Base-by-base conservation (phyloP, 805 yeast genomes). In the Barnettozyma wickerhamii region DNA sequence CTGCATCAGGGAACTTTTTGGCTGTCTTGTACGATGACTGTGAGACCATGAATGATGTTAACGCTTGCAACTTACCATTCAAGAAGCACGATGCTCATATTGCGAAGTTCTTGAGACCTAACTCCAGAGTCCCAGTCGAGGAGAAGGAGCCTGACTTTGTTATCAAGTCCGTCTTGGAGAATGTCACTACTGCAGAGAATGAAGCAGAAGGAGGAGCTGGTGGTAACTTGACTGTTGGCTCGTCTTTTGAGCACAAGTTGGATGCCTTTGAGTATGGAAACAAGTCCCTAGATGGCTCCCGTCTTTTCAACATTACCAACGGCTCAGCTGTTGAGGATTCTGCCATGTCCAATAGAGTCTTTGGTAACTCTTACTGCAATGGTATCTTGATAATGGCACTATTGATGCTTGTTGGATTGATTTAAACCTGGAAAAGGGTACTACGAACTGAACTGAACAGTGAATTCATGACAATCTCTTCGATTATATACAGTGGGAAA, bases 41-140 rank as follows among this genome's bases (percentile, higher is more conserved):
- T 56, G 62, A 66, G 23, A 49, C 65, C 20, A 56, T 73, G 48
- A 68, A 66, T 43, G 77, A 72, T 41, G 68, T 72, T 20, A 73
- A 74, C 51, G 75, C 77, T 2, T 72, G 79, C 49, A 62, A 65
- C 38, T 57, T 74, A 13, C 77, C 78, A 4, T 71, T 72, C 55
- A 71, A 68, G 52, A 71, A 72, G 43, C 63, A 58, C 20, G 72
- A 69, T 47, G 26, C 48, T 4, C 64, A 54, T 24, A 44, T 47
- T 38, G 63, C 63, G 34, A 54, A 53, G 37, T 47, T 54, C 37
- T 46, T 55, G 23, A 52, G 55, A 42, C 54, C 59, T 23, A 47
- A 51, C 42, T 40, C 54, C 14, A 47, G 55, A 40, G 32, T 53
- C 10, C 53, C 56, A 14, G 46, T 53, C 19, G 58, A 52, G 40